phyloP scores from a whole-genome alignment of 345 rosid species.

The Pseudoturritis turrita region DNA sequence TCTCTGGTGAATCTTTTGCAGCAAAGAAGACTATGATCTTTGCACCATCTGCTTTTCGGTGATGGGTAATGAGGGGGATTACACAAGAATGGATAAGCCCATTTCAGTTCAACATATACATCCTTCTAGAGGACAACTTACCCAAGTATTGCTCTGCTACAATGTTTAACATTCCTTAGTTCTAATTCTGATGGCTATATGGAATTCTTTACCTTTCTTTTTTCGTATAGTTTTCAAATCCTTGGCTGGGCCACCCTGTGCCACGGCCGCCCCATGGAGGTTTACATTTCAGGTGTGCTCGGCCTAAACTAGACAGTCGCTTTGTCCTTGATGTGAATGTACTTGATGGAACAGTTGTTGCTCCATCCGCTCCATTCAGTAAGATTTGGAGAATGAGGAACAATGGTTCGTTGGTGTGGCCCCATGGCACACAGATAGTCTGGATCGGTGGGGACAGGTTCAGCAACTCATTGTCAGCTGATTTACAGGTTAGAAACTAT shows the following conservation, averaged over 20 bases:
- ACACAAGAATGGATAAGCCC: constrained; percentile 68
- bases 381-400: constrained; percentile 95
- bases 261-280: constrained; percentile 26
- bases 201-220: constrained; percentile 3
- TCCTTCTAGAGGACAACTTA: constrained; percentile 30
- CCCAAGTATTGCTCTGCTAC: constrained; percentile 38
- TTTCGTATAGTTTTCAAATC: constrained; percentile 18
- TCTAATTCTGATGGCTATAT: not conserved
- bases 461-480: constrained; percentile 36
- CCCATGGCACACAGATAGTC: constrained; percentile 50
- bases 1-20: constrained; percentile 28
- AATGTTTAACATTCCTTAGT: not conserved
- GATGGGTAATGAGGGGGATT: constrained; percentile 67
- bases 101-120: constrained; percentile 25
- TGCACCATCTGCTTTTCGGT: constrained; percentile 76
- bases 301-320: constrained; percentile 67
- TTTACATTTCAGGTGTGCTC: constrained; percentile 25
- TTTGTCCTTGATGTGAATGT: constrained; percentile 82
- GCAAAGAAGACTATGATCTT: constrained; percentile 81
- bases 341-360: constrained; percentile 73
- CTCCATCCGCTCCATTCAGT: constrained; percentile 69
- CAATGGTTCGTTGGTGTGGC: constrained; percentile 70
- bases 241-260: constrained; percentile 29
- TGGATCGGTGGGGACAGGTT: constrained; percentile 83
- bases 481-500: constrained; percentile 48